Percentiles rank a stretch among this genome's conserved stretches.
Conservation (phyloP, 2,329 filamentous ascomycete genomes). For the Thelonectria olida region DNA sequence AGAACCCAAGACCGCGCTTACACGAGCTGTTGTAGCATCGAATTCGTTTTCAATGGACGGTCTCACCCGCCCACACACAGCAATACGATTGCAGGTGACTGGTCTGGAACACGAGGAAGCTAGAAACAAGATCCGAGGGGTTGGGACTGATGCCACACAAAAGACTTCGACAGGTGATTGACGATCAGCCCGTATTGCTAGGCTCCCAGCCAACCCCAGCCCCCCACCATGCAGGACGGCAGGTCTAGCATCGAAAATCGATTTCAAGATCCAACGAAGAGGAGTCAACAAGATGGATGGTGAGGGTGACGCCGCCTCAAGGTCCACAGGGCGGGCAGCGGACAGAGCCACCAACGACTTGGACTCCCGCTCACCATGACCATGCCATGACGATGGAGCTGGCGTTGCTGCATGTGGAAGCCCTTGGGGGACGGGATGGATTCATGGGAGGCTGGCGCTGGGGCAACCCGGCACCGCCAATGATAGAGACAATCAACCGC, state of each 20-base stretch:
- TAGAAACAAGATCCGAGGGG: constrained; percentile 1
- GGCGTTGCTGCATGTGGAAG: constrained; percentile 3
- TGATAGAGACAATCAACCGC: neutral
- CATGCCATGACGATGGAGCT: constrained; percentile 16
- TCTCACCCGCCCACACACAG: constrained; percentile 3
- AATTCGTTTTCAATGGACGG: neutral
- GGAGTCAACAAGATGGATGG: neutral
- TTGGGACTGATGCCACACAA: neutral
- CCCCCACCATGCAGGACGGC: neutral
- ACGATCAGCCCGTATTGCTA: neutral
- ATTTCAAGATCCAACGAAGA: neutral
- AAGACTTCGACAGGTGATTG: neutral
- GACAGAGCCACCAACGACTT: neutral
- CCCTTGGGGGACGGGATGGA: neutral
- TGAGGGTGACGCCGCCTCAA: neutral
- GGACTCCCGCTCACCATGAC: constrained; percentile 15
- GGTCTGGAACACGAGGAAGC: constrained; percentile 10
- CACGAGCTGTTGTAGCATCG: neutral
- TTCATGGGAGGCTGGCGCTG: constrained; percentile 10
- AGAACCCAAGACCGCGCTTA: neutral
- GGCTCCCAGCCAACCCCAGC: neutral
- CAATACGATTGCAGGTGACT: neutral
- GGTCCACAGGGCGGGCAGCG: neutral
- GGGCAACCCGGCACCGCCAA: constrained; percentile 6
- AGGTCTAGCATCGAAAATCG: neutral